Base-by-base conservation (phyloP, 2,329 filamentous ascomycete species). In the Trichophaea hybrida region DNA sequence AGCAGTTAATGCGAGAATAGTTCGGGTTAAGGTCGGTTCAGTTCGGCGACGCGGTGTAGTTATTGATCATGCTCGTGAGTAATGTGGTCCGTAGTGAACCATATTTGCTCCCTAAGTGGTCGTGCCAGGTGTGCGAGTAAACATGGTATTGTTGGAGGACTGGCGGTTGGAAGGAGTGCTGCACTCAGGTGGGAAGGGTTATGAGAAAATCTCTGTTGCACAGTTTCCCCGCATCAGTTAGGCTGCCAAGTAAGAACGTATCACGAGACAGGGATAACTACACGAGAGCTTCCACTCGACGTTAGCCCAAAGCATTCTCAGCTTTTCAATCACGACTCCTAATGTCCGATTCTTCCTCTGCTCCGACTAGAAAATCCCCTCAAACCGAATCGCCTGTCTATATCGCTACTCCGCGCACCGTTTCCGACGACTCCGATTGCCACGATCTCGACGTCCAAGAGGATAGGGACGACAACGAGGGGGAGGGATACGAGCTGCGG, bases 401-500 rank as follows among this genome's bases (percentile, higher is more conserved):
- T 38, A 33, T 35, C 32, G 12, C 31, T 8, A 17, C 51, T 13
- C 35, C 51, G 13, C 31, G 51, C 51, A 13, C 34, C 5, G 13
- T 35, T 34, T 34, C 24, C 4, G 51, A 33, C 10, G 13, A n/a
- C 12, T 10, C 10, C n/a, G 10, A 10, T 15, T 10, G n/a, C 38
- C 10, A 43, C 46, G 46, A 50, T 50, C 46, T 50, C 46, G 46
- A 50, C 24, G 46, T 50, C 10, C 46, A 50, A 10, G n/a, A 15
- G 31, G 15, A 17, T 24, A 13, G n/a, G 5, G 50, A 53, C 34
- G 37, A 55, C 6, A 24, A 58, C 7, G 56, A 52, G 32, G 55
- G 56, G 34, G 62, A 56, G 15, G 61, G 59, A 3, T 65, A 63
- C 43, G 63, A 65, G 37, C 56, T 65, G n/a, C 59, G 59, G 7